Base-by-base conservation (phyloP, 768 basidiomycete species). In the Mycena crocata region DNA sequence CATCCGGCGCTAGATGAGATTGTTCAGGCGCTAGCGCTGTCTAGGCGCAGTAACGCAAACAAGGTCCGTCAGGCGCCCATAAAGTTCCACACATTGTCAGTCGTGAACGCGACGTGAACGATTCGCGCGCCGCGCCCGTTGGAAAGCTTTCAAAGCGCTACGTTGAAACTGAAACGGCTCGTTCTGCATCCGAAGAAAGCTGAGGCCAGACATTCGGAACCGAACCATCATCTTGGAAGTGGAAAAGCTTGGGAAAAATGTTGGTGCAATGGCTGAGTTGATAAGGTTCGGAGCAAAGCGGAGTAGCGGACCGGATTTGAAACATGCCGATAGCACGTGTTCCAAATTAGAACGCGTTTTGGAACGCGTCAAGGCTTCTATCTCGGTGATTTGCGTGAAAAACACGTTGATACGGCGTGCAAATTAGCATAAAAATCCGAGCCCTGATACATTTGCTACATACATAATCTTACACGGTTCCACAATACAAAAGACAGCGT, bases 61-160 rank as follows among this genome's bases (percentile, higher is more conserved):
- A 69, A 58, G 46, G 58, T 46, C 64, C 58, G 50, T 39, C 58
- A 65, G 13, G 59, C 68, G 60, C 68, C 63, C 68, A 61, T 48
- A 65, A 15, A 28, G 31, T 40, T 19, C 28, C 57, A 32, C n/a
- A 34, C 34, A 17, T 48, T 26, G n/a, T n/a, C n/a, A n/a, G n/a
- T n/a, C n/a, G n/a, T n/a, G n/a, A n/a, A n/a, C n/a, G n/a, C n/a
- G n/a, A n/a, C n/a, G n/a, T n/a, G n/a, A n/a, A n/a, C n/a, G n/a
- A n/a, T n/a, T n/a, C n/a, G n/a, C n/a, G n/a, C n/a, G n/a, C n/a
- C n/a, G n/a, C n/a, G n/a, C n/a, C n/a, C n/a, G n/a, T n/a, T n/a
- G n/a, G n/a, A n/a, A n/a, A n/a, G n/a, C n/a, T n/a, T n/a, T n/a
- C n/a, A n/a, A n/a, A n/a, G n/a, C n/a, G n/a, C n/a, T n/a, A n/a